Conservation (phyloP, 805 yeast genomes). For the Ogataea pignaliae region DNA sequence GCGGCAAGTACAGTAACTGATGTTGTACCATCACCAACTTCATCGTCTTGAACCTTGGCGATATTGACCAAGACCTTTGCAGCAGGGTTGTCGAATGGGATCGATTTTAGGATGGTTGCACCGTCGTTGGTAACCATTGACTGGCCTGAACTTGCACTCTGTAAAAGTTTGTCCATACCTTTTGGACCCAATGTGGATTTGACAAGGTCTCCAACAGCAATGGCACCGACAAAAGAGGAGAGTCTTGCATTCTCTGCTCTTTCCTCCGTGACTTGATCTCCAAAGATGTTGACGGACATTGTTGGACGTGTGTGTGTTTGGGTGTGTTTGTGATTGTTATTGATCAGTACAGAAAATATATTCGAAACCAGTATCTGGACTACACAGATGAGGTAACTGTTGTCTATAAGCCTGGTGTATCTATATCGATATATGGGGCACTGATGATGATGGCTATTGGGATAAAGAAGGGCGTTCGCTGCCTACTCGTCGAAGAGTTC, state of each 20-base stretch:
- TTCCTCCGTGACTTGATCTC: constrained; percentile 96
- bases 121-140: constrained; percentile 95
- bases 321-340: no score
- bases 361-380: no score
- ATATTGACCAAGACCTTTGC: constrained; percentile 94
- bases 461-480: no score
- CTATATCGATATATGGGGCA: no score
- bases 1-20: constrained; percentile 90
- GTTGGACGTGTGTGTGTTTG: background rate
- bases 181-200: constrained; percentile 95
- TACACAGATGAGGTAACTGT: no score
- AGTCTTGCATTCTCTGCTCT: constrained; percentile 97
- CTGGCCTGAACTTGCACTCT: constrained; percentile 74
- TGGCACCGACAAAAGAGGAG: constrained; percentile 97
- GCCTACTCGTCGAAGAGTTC: no score
- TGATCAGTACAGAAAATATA: no score
- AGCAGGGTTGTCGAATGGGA: constrained; percentile 96
- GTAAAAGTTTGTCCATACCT: constrained; percentile 96
- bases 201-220: constrained; percentile 97
- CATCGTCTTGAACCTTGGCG: constrained; percentile 95
- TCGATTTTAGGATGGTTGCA: constrained; percentile 90
- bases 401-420: no score
- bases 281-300: constrained; percentile 87
- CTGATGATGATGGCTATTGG: no score
- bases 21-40: constrained; percentile 98